Conservation (phyloP, 108 stramenopile species). For the Pseudonitzschia multiseries region DNA sequence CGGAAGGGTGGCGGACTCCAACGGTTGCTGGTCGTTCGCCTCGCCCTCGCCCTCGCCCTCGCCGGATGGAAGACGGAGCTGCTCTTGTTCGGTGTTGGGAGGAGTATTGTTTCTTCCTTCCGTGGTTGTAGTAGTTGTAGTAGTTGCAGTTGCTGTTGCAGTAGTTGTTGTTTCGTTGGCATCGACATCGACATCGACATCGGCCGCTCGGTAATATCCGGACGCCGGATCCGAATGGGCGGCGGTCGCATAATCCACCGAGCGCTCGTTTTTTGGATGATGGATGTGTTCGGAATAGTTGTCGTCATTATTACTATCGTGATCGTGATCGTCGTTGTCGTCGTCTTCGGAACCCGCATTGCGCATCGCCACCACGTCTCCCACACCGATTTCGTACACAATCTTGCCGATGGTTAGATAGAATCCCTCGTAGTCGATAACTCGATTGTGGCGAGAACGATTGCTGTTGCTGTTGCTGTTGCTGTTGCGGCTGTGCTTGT, state of each 20-base stretch:
- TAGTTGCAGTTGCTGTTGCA: neutral
- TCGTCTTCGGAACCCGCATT: slow-evolving; percentile 30
- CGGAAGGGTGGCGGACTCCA: too few relatives aligned
- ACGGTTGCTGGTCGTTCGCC: neutral
- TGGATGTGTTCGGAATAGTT: neutral
- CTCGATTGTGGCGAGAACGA: neutral
- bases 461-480: neutral
- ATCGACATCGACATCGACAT: neutral
- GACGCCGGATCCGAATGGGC: slow-evolving; percentile 4
- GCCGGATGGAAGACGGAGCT: slow-evolving; percentile 8
- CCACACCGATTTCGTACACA: slow-evolving; percentile 37
- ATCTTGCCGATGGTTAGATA: slow-evolving; percentile 27
- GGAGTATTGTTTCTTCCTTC: too few relatives aligned
- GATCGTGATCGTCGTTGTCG: too few relatives aligned
- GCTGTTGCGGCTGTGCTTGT: neutral
- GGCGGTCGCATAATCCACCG: neutral
- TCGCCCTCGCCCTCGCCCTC: neutral
- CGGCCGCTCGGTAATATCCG: neutral
- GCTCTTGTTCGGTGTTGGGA: too few relatives aligned
- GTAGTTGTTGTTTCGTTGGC: neutral
- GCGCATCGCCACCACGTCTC: slow-evolving; percentile 55
- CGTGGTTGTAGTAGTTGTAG: slow-evolving; percentile 18
- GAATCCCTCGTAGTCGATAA: slow-evolving; percentile 22
- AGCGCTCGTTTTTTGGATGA: too few relatives aligned
- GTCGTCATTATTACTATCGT: too few relatives aligned